Evolutionary conservation across 805 yeast genomes (phyloP).

Genomic region (Scheffersomyces ergatensis): DNA sequence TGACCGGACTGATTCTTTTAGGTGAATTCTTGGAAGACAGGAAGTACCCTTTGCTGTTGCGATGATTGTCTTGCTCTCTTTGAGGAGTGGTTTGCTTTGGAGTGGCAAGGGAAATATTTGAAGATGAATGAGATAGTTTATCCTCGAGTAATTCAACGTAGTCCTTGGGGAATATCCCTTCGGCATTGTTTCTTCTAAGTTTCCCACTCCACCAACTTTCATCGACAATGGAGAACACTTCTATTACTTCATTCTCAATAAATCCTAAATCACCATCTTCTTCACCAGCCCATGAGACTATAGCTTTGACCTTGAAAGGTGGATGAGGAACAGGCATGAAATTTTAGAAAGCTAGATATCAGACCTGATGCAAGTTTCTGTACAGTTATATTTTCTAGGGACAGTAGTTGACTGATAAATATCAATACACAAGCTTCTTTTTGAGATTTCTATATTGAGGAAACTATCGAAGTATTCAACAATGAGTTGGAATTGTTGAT

Average conservation of each 20-base stretch:
- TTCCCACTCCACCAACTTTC: constrained; percentile 93
- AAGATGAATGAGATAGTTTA: constrained; percentile 13
- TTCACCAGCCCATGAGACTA: constrained; percentile 93
- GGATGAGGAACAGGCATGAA: constrained; percentile 31
- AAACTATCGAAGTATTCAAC: no score
- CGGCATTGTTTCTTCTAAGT: constrained; percentile 72
- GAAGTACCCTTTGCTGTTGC: constrained; percentile 6
- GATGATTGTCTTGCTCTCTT: constrained; percentile 1
- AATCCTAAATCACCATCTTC: constrained; percentile 88
- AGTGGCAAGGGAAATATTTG: constrained; percentile 14
- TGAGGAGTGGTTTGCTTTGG: constrained; percentile 10
- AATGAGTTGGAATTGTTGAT: no score
- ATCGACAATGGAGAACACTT: constrained; percentile 75
- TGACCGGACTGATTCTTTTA: constrained; percentile 5
- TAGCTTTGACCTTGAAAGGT: constrained; percentile 78
- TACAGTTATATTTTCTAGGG: background rate
- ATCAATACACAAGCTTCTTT: no score
- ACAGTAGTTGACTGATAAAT: no score
- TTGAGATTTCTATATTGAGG: no score
- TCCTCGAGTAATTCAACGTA: constrained; percentile 63
- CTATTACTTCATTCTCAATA: constrained; percentile 89
- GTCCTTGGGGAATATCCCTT: constrained; percentile 86
- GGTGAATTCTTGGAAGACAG: constrained; percentile 10
- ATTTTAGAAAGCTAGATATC: background rate
- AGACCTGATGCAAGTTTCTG: background rate